Base-by-base conservation (phyloP, 805 yeast species). In the Yamadazyma philogaea region DNA sequence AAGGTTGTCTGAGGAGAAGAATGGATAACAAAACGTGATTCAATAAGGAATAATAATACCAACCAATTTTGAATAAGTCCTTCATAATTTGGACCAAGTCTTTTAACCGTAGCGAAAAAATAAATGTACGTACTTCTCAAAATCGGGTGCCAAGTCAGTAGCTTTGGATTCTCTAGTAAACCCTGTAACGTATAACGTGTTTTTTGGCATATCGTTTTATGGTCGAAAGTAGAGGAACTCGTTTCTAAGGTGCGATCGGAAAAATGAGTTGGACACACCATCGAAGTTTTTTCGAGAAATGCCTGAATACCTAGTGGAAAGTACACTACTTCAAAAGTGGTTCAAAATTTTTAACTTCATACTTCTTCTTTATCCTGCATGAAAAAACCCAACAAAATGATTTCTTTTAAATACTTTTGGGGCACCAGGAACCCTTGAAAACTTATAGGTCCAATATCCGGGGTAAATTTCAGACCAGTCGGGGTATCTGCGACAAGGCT, bases 141-240 rank as follows among this genome's bases (percentile, higher is more conserved):
- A 79, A 34, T 73, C 75, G 15, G 78, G 75, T 17, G 84, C 84
- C 50, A 81, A 64, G 41, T 74, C 79, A 39, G 72, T 73, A 12
- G 84, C 84, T 54, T 70, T 69, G 40, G 77, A 64, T 20, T 74
- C 81, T 42, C 67, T 72, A 35, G 66, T 57, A 57, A 81, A 79
- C 66, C 83, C 81, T 22, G 81, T 74, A 39, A 78, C 80, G 55
- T 77, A 77, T 47, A 78, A 63, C 8, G 81, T 75, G 58, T 63
- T 67, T 55, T 62, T 65, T 8, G 74, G 74, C 75, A 69, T 70
- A n/a, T 24, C 28, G 28, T n/a, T 24, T 4, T 24, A n/a, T 24
- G 12, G 12, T 24, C 28, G 12, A 24, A 5, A n/a, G 28, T 24
- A 11, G 28, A 24, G 4, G n/a, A 7, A 24, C n/a, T 11, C 12